Percentiles rank a stretch among this genome's conserved stretches.
These are phyloP conservation scores for Silene vulgaris DNA, from an alignment of 179 eudicot species.

Conservation along the genomic window DNA sequence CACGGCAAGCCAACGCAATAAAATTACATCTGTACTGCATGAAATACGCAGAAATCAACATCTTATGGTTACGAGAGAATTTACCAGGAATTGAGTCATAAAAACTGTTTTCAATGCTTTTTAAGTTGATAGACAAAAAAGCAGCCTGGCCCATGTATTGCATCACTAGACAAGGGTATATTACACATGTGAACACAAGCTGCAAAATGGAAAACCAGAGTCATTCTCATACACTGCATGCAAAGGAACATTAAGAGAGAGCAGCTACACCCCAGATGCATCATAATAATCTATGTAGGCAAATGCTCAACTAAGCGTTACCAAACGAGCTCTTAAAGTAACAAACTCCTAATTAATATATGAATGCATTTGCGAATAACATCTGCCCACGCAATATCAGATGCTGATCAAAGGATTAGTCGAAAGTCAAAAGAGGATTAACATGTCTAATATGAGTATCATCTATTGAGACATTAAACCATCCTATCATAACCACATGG, in stretches of 20 bases:
- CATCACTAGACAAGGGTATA: constrained; percentile 84
- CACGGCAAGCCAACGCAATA: constrained; percentile 15
- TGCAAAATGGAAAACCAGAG: constrained; percentile 33
- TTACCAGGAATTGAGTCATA: constrained; percentile 78
- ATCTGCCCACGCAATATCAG: not conserved
- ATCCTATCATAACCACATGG: not conserved
- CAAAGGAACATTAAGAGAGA: not conserved
- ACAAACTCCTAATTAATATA: not conserved
- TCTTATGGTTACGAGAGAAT: constrained; percentile 23
- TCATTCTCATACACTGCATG: constrained; percentile 11
- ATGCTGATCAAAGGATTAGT: not conserved
- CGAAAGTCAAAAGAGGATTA: constrained; percentile 9
- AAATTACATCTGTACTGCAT: not conserved
- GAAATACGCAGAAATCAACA: not conserved
- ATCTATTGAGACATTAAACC: not conserved
- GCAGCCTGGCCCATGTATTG: constrained; percentile 99
- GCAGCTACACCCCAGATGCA: not conserved
- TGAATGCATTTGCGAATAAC: not conserved
- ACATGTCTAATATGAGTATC: not conserved
- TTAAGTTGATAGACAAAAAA: constrained; percentile 50
- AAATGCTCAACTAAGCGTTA: not conserved
- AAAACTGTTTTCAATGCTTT: constrained; percentile 50
- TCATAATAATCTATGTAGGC: not conserved
- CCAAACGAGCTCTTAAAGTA: not conserved
- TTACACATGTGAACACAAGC: constrained; percentile 62